These are phyloP conservation scores for Dictyostelium brefeldianum DNA, from an alignment of 78 protist genomes.

Conservation along the genomic window DNA sequence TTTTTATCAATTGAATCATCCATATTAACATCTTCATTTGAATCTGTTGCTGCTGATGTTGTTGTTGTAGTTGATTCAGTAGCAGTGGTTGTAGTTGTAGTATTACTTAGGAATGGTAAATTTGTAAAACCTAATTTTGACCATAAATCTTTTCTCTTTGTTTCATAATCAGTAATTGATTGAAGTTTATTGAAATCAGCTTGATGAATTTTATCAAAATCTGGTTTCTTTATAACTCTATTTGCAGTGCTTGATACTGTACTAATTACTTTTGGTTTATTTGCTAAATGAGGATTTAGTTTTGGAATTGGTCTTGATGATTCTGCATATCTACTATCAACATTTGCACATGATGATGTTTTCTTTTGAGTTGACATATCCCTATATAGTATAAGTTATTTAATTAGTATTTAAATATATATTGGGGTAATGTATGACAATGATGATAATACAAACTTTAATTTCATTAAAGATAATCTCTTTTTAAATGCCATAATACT, in stretches of 20 bases:
- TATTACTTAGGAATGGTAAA: conserved; percentile 23
- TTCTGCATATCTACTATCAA: conserved; percentile 27
- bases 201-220: conserved; percentile 64
- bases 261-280: neutral
- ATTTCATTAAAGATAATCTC: conserved; percentile 59
- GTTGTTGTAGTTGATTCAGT: neutral
- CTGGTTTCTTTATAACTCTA: conserved; percentile 25
- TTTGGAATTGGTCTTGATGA: conserved; percentile 71
- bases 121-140: conserved; percentile 51
- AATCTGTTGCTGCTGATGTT: neutral
- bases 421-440: neutral
- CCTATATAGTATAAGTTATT: neutral
- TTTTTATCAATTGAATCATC: neutral
- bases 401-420: neutral
- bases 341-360: neutral
- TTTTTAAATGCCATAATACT: conserved; percentile 24
- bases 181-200: conserved; percentile 37
- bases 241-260: neutral
- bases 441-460: conserved; percentile 25
- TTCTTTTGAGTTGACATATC: conserved; percentile 43
- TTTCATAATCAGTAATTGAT: conserved; percentile 57
- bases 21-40: neutral
- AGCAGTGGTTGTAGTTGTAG: neutral
- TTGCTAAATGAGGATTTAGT: conserved; percentile 26
- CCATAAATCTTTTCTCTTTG: conserved; percentile 68